Percentiles rank a stretch among this genome's conserved stretches.
Evolutionary conservation across 2,329 filamentous ascomycete genomes (phyloP).

Genomic region (Cyclaneusma minus): DNA sequence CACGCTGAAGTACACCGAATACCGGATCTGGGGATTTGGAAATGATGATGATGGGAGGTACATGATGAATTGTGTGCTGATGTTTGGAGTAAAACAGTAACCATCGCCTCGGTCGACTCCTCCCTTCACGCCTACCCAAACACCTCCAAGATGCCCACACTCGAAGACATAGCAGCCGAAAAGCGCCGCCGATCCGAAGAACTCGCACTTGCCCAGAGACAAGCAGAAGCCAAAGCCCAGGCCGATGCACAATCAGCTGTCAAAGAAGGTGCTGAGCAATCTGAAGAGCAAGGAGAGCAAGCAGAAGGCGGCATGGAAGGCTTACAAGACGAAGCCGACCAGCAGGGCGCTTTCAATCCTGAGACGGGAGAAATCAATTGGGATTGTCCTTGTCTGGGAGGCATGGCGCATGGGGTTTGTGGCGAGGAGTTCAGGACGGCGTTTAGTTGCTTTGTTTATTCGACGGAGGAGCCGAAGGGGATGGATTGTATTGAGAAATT

Average conservation of each 20-base stretch:
- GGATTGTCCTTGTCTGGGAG: slow-evolving; percentile 94
- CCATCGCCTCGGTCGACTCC: not conserved
- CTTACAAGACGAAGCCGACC: slow-evolving; percentile 66
- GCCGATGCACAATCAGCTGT: slow-evolving; percentile 10
- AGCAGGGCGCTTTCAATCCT: slow-evolving; percentile 91
- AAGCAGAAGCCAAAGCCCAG: slow-evolving; percentile 8
- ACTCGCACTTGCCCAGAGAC: slow-evolving; percentile 11
- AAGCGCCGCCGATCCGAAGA: slow-evolving; percentile 28
- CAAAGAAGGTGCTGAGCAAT: slow-evolving; percentile 3
- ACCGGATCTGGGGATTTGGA: slow-evolving; percentile 4
- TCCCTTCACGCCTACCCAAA: slow-evolving; percentile 14
- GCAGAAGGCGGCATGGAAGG: slow-evolving; percentile 29
- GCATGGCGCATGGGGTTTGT: slow-evolving; percentile 93
- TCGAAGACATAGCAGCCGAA: slow-evolving; percentile 52
- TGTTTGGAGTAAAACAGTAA: no score
- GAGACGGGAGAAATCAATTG: slow-evolving; percentile 99
- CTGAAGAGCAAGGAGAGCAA: slow-evolving; percentile 11
- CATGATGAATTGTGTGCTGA: no score
- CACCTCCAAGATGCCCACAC: slow-evolving; percentile 39
- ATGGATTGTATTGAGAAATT: slow-evolving; percentile 97
- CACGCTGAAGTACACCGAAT: slow-evolving; percentile 2
- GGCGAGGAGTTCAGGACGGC: slow-evolving; percentile 90
- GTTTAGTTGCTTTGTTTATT: slow-evolving; percentile 98
- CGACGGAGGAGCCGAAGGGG: slow-evolving; percentile 86
- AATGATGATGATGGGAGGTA: no score